These are phyloP conservation scores for Gamarada debralockiae DNA, from an alignment of 495 filamentous ascomycete species.

Conservation along the genomic window DNA sequence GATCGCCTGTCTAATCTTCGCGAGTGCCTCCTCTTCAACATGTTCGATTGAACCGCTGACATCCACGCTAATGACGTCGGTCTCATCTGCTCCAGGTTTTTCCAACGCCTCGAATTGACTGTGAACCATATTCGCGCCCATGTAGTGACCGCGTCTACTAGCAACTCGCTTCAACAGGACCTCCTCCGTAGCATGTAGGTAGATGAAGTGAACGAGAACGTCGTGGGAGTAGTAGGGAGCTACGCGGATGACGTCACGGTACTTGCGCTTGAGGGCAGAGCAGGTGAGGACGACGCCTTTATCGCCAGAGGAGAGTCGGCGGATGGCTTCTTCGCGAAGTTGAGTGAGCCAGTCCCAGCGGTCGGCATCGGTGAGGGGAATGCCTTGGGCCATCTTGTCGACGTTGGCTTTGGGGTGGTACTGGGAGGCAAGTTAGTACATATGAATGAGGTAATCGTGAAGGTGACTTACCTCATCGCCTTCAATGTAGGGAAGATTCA, in stretches of 20 bases:
- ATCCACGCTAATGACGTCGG: constrained; percentile 80
- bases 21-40: constrained; percentile 62
- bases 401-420: constrained; percentile 83
- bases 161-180: constrained; percentile 71
- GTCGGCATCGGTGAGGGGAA: constrained; percentile 88
- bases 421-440: constrained; percentile 41
- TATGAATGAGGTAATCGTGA: constrained; percentile 1
- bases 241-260: constrained; percentile 93
- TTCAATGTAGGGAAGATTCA: constrained; percentile 83
- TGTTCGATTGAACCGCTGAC: constrained; percentile 60
- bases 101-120: constrained; percentile 86
- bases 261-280: constrained; percentile 93
- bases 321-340: constrained; percentile 76
- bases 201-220: constrained; percentile 88
- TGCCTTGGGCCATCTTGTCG: constrained; percentile 87
- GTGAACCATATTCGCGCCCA: constrained; percentile 97
- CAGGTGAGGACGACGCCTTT: constrained; percentile 91
- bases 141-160: constrained; percentile 79
- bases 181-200: constrained; percentile 73
- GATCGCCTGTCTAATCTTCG: constrained; percentile 39
- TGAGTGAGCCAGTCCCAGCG: constrained; percentile 98
- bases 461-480: constrained; percentile 79
- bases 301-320: constrained; percentile 36
- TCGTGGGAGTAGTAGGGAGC: constrained; percentile 64
- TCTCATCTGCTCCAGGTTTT: constrained; percentile 71